phyloP scores from a whole-genome alignment of 192 early-diverging fungal species.

The Backusella circina region DNA sequence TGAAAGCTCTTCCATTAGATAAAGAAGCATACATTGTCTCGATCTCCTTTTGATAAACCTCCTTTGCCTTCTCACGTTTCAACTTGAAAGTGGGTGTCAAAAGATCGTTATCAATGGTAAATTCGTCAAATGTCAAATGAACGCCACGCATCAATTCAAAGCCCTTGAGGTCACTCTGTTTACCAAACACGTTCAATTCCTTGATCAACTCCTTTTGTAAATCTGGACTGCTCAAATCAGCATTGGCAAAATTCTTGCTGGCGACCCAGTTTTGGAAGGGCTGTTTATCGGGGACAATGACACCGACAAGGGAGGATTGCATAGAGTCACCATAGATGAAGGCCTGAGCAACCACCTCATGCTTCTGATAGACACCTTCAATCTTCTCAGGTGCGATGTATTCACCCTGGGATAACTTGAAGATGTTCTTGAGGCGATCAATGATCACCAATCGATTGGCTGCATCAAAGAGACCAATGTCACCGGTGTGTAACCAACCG shows the following conservation, averaged over 20 bases:
- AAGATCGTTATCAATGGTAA: slow-evolving; percentile 78
- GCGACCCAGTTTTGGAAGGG: slow-evolving; percentile 64
- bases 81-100: slow-evolving; percentile 94
- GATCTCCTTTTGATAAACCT: slow-evolving; percentile 62
- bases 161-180: slow-evolving; percentile 72
- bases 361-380: slow-evolving; percentile 73
- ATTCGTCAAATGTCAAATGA: slow-evolving; percentile 68
- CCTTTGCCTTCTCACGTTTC: slow-evolving; percentile 74
- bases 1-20: slow-evolving; percentile 28
- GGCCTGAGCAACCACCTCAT: slow-evolving; percentile 74
- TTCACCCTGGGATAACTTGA: slow-evolving; percentile 83
- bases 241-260: slow-evolving; percentile 5
- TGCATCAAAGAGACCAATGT: slow-evolving; percentile 78
- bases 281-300: slow-evolving; percentile 82
- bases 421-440: slow-evolving; percentile 83
- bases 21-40: slow-evolving; percentile 63
- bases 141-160: slow-evolving; percentile 87
- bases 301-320: slow-evolving; percentile 75
- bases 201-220: slow-evolving; percentile 58
- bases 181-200: slow-evolving; percentile 53
- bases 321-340: slow-evolving; percentile 95
- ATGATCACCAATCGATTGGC: slow-evolving; percentile 75
- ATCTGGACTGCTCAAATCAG: slow-evolving; percentile 29
- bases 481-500: slow-evolving; percentile 88
- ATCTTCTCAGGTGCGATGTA: slow-evolving; percentile 94